Base-by-base conservation (phyloP, 1,284 basidiomycete species). In the Stereum hirsutum region DNA sequence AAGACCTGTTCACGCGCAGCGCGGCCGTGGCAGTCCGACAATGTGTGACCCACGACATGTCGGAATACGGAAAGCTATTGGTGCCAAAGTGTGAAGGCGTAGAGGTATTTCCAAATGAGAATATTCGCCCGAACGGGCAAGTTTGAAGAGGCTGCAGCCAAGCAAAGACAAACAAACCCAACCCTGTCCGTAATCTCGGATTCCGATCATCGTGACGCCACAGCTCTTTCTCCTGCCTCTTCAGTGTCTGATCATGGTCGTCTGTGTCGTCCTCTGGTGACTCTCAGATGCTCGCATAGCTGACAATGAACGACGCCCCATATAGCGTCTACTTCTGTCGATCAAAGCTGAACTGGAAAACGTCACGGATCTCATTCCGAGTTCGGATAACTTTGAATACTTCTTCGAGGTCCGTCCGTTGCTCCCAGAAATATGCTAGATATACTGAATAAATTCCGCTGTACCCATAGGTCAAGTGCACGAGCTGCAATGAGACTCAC, bases 261-360 rank as follows among this genome's bases (percentile, higher is more conserved):
- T n/a, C 23, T 11, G 35, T 12, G 12, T 17, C 5, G 35, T 12
- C 15, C n/a, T 39, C 24, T 26, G 37, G 61, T 65, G 62, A 59
- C 63, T 40, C 61, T 64, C 39, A 59, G 58, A 56, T 15, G 15
- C 2, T 28, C 28, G 25, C 12, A n/a, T n/a, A n/a, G n/a, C n/a
- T n/a, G n/a, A n/a, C n/a, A n/a, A n/a, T n/a, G n/a, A n/a, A n/a
- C n/a, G n/a, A n/a, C n/a, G n/a, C n/a, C n/a, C n/a, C n/a, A 1
- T 8, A 14, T 33, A 78, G 75, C 66, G 67, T 42, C 68, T 88
- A 6, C 63, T 69, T 49, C 68, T 88, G 15, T 81, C 78, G 33
- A 84, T 87, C 57, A 79, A 80, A 61, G 87, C 85, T 21, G 81
- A 85, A 5, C 70, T 89, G 35, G 83, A 89, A 57, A 82, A 84